Base-by-base conservation (phyloP, 2,329 filamentous ascomycete species). In the Penicillium sclerotiorum region DNA sequence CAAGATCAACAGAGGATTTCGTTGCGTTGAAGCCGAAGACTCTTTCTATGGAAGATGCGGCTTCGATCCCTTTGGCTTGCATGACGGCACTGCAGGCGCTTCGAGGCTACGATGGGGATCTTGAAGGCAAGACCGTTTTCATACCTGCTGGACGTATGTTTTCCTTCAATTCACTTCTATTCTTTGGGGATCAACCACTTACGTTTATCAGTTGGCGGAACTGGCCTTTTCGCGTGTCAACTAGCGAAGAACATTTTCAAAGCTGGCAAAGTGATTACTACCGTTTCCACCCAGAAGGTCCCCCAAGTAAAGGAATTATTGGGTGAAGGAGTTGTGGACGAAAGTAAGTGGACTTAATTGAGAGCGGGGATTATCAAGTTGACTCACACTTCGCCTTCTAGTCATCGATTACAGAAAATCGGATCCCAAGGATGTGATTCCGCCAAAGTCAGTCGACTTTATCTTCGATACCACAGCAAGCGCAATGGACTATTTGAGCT, bases 251-350 rank as follows among this genome's bases (percentile, higher is more conserved):
- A 77, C 23, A 68, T 77, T 5, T 81, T 77, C 44, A 72, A 73
- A 2, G 80, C 88, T 1, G 60, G 60, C 0, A 72, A 66, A 41
- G 66, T 82, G 47, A 75, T 83, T 40, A 71, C 78, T 1, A 80
- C 79, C 0, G 77, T 78, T 1, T 81, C 79, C 8, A 80, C 80
- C 20, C 50, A 68, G 8, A 83, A 83, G 63, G 52, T 82, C 32
- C 50, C 65, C 3, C 64, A 76, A 20, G 77, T 80, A 0, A 71
- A 74, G 37, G 52, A 72, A 49, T 54, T 72, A 7, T 60, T 77
- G 9, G 73, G 73, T 2, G 60, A 71, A 0, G 76, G 76, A 0
- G 62, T 78, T 17, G 73, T 79, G 8, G 78, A 80, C 57, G 71
- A 77, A 53, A 56, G 61, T 61, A 42, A 32, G 55, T 46, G 22